Percentiles rank a stretch among this genome's conserved stretches.
phyloP scores from a whole-genome alignment of 2,329 filamentous ascomycete genomes.

The Epichloe gansuensis region DNA sequence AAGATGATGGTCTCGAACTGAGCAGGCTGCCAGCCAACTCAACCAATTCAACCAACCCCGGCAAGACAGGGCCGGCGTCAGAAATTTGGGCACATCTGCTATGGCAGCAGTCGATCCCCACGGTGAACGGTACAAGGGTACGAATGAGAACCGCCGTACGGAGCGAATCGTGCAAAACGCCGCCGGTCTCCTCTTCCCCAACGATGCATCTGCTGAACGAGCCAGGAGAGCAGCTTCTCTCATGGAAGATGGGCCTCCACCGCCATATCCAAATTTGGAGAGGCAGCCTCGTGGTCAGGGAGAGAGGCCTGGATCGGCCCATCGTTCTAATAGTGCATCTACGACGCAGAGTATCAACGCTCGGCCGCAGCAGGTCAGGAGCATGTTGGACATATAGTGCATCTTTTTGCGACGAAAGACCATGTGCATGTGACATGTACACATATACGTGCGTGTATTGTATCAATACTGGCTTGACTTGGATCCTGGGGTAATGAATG shows the following conservation, averaged over 20 bases:
- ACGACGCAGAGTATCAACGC: constrained; percentile 33
- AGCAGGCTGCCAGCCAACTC: constrained; percentile 13
- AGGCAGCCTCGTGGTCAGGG: constrained; percentile 13
- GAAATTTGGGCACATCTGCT: neutral
- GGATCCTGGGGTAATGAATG: neutral
- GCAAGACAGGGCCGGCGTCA: constrained; percentile 18
- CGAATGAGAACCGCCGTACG: constrained; percentile 30
- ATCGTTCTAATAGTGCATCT: constrained; percentile 32
- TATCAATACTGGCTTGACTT: too few relatives aligned
- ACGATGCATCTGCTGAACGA: constrained; percentile 16
- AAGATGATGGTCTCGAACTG: constrained; percentile 29
- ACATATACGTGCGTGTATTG: too few relatives aligned
- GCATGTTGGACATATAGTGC: constrained; percentile 44
- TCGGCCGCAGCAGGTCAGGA: constrained; percentile 42
- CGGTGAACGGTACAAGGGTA: constrained; percentile 25
- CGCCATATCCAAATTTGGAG: constrained; percentile 23
- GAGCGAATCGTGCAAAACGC: constrained; percentile 33
- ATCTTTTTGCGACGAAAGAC: neutral
- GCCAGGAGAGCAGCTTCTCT: constrained; percentile 27
- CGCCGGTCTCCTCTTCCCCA: constrained; percentile 38
- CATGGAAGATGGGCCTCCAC: constrained; percentile 32
- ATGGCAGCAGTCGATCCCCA: neutral
- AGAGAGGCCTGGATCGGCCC: constrained; percentile 17
- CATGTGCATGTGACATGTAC: too few relatives aligned
- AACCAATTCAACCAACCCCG: constrained; percentile 15